Percentiles rank a stretch among this genome's conserved stretches.
Evolutionary conservation across 2,329 filamentous ascomycete genomes (phyloP).

Genomic region (Talaromyces sp.): DNA sequence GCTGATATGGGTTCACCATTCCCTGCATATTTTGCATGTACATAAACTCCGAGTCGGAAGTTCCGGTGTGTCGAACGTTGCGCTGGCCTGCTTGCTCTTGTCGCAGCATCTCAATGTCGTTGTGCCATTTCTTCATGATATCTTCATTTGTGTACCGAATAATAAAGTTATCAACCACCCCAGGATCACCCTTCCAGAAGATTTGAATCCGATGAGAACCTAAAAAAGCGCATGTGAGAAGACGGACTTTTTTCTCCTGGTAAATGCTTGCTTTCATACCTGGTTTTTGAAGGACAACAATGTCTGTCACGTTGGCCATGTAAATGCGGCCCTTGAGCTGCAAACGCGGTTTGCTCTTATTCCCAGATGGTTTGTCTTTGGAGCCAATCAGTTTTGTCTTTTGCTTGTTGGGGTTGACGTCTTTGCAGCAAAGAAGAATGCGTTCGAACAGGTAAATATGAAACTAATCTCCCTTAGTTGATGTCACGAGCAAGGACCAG

Average conservation of each 20-base stretch:
- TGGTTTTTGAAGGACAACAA: conserved; percentile 80
- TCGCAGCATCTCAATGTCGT: conserved; percentile 71
- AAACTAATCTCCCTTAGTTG: conserved; percentile 54
- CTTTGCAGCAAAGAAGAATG: conserved; percentile 95
- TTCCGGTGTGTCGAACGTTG: conserved; percentile 48
- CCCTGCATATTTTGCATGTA: conserved; percentile 67
- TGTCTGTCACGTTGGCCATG: conserved; percentile 97
- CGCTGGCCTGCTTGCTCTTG: conserved; percentile 50
- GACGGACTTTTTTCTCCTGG: neutral
- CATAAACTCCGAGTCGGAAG: conserved; percentile 67
- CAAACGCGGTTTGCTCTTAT: conserved; percentile 68
- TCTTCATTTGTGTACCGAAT: conserved; percentile 92
- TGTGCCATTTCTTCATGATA: conserved; percentile 86
- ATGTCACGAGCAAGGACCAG: neutral
- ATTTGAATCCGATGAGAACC: conserved; percentile 94
- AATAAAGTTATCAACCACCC: conserved; percentile 92
- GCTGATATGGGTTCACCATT: conserved; percentile 73
- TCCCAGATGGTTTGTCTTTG: conserved; percentile 66
- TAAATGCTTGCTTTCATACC: conserved; percentile 52
- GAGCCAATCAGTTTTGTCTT: conserved; percentile 57
- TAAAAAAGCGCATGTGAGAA: conserved; percentile 29
- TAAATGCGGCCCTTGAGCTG: conserved; percentile 97
- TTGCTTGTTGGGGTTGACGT: conserved; percentile 76
- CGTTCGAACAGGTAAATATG: conserved; percentile 96
- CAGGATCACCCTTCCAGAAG: conserved; percentile 96